Evolutionary conservation across 208 protist genomes (phyloP).

Genomic region (Polymyxa betae): DNA sequence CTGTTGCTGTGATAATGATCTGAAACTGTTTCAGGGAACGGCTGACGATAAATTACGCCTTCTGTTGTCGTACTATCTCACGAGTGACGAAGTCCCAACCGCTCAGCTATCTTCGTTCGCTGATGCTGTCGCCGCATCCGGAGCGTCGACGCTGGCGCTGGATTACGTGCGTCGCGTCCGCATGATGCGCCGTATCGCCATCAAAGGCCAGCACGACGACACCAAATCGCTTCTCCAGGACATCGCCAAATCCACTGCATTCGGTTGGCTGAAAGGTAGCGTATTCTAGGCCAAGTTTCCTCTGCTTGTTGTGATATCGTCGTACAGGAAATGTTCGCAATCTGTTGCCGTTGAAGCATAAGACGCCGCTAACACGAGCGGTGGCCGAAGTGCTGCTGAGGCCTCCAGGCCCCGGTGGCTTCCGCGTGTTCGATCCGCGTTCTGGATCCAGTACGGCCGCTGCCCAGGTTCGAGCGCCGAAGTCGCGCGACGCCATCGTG

Average conservation of each 20-base stretch:
- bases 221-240: neutral
- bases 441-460: neutral
- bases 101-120: neutral
- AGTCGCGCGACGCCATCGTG: slow-evolving; percentile 13
- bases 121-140: neutral
- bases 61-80: slow-evolving; percentile 35
- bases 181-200: slow-evolving; percentile 4
- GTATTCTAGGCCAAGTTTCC: neutral
- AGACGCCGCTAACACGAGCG: slow-evolving; percentile 72
- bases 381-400: slow-evolving; percentile 78
- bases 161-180: neutral
- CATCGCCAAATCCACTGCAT: slow-evolving; percentile 21
- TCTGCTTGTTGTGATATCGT: neutral
- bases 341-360: slow-evolving; percentile 68
- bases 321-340: slow-evolving; percentile 60
- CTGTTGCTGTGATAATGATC: no score
- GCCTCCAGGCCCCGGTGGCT: neutral
- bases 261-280: neutral
- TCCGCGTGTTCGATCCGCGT: neutral
- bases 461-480: neutral
- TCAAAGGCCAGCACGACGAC: neutral
- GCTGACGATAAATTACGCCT: slow-evolving; percentile 56
- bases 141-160: neutral
- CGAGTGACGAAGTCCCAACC: neutral
- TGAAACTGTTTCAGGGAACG: no score